A percentile compares a stretch with the other conserved stretches of the same genome.
These are phyloP conservation scores for Beta macrorhiza DNA, from an alignment of 179 eudicot species.

Conservation along the genomic window DNA sequence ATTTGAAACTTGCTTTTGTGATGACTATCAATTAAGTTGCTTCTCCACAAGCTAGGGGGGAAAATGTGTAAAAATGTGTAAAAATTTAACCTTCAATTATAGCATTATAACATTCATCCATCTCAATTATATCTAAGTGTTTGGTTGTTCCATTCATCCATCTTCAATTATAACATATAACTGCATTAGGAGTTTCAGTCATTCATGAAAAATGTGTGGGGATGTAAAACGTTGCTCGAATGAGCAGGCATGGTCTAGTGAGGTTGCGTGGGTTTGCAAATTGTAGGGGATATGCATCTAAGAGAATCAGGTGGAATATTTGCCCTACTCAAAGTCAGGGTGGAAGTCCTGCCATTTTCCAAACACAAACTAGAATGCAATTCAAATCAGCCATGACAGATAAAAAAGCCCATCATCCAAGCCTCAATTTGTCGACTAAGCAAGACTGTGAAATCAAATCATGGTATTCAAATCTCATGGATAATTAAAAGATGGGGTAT, in stretches of 20 bases:
- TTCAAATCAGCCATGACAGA: neutral
- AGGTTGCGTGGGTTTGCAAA: neutral
- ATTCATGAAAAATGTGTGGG: neutral
- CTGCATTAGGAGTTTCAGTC: neutral
- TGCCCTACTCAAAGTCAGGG: neutral
- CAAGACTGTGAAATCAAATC: neutral
- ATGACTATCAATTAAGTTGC: neutral
- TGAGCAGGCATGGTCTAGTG: neutral
- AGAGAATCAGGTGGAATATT: neutral
- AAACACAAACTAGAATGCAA: neutral
- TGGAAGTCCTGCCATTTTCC: neutral
- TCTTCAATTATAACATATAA: too few species aligned
- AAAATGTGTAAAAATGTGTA: neutral
- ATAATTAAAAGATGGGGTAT: neutral
- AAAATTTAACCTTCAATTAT: neutral
- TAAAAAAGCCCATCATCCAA: neutral
- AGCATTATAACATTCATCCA: neutral
- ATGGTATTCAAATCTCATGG: neutral
- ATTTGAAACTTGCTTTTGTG: neutral
- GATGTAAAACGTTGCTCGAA: neutral
- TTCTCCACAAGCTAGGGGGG: neutral
- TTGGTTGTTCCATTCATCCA: too few species aligned
- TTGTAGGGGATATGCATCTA: neutral
- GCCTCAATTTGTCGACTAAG: neutral
- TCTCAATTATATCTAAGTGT: too few species aligned